phyloP scores from a whole-genome alignment of 768 basidiomycete genomes.

The Auriscalpium vulgare region DNA sequence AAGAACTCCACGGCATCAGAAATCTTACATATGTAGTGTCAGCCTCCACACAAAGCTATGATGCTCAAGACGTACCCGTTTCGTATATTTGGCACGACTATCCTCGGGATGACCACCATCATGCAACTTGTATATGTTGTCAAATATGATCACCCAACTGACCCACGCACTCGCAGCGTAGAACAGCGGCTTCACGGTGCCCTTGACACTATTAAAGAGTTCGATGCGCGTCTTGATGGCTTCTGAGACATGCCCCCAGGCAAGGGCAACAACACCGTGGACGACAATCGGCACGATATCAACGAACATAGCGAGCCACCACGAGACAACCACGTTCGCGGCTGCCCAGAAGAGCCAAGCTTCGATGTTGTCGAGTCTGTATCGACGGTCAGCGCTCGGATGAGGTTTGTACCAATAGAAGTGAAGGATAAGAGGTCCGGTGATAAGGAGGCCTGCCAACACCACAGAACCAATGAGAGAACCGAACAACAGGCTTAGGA shows the following conservation, averaged over 20 bases:
- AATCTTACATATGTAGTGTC: conserved; percentile 28
- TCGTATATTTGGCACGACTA: conserved; percentile 57
- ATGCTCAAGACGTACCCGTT: conserved; percentile 31
- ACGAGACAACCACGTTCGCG: conserved; percentile 68
- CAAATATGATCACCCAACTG: conserved; percentile 72
- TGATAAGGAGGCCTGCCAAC: conserved; percentile 51
- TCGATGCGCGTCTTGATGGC: conserved; percentile 57
- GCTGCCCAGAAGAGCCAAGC: conserved; percentile 83
- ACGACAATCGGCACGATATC: conserved; percentile 56
- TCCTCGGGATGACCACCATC: conserved; percentile 25
- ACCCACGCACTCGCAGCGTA: conserved; percentile 66
- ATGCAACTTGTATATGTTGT: conserved; percentile 53
- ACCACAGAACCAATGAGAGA: conserved; percentile 67
- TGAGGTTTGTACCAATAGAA: conserved; percentile 65
- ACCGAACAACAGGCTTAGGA: conserved; percentile 43
- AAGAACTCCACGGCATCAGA: conserved; percentile 60
- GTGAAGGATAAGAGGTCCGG: conserved; percentile 56
- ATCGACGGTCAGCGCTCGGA: conserved; percentile 46
- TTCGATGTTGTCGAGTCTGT: conserved; percentile 56
- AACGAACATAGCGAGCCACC: conserved; percentile 68
- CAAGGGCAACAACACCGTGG: conserved; percentile 43
- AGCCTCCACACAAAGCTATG: neutral
- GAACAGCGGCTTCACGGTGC: conserved; percentile 60
- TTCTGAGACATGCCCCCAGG: conserved; percentile 76
- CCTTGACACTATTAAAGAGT: conserved; percentile 62